Base-by-base conservation (phyloP, 2,329 filamentous ascomycete species). In the Trichoderma koningii region DNA sequence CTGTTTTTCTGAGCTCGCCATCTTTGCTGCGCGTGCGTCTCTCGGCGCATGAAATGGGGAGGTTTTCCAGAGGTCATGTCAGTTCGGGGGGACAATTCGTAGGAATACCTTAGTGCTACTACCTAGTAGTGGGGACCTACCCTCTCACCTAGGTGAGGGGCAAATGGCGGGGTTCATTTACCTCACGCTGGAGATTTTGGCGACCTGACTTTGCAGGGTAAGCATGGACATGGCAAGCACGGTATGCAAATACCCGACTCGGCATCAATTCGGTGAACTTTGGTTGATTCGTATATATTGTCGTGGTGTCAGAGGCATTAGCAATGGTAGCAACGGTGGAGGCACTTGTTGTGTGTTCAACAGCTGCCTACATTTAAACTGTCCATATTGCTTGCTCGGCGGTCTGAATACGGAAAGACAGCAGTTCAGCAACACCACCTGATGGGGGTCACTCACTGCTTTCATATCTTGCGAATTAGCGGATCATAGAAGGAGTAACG, bases 1-100 rank as follows among this genome's bases (percentile, higher is more conserved):
- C 65, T 74, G 73, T 69, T 80, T 81, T 63, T 72, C 78, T 74
- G 77, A 74, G 70, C 73, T 78, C 48, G 78, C 76, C 79, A 81
- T 81, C 14, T 67, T 76, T 52, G 68, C 68, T 67, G 63, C 62
- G 70, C 55, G 69, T 65, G 59, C 61, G 68, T 65, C 63, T 68
- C 52, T 70, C 65, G 34, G 52, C 51, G 44, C 48, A 63, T 47
- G 52, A 34, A 53, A 28, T 55, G 38, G 38, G 56, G 38, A 47
- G 30, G 34, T 52, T 66, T 73, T 71, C 74, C 42, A 26, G 38
- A 64, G 47, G 62, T 72, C 72, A 73, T 70, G 70, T 71, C 50
- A 45, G 55, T 7, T 14, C 59, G 38, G 41, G 42, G 42, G 19
- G 55, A 47, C 60, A 55, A 53, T 63, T 63, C 50, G 60, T 41